phyloP scores from a whole-genome alignment of 2,329 filamentous ascomycete genomes.

The Fusarium albidum region DNA sequence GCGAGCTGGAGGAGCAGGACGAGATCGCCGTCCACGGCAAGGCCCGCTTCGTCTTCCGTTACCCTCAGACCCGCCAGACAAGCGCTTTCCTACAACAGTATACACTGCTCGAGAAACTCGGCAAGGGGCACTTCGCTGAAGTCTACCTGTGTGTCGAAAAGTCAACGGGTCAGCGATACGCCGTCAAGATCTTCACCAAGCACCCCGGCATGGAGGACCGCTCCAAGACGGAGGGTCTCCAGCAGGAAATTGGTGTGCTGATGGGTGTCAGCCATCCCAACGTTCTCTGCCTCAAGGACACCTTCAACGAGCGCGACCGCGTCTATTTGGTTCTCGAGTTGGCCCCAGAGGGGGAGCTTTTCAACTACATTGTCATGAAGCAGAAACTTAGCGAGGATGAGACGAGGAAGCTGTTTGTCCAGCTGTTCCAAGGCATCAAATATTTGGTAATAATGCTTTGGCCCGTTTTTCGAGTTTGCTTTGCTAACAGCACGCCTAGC shows the following conservation, averaged over 20 bases:
- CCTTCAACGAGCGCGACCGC: slow-evolving; percentile 88
- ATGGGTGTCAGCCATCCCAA: slow-evolving; percentile 98
- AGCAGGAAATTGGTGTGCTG: slow-evolving; percentile 95
- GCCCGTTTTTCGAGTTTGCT: not conserved
- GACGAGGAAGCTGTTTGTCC: slow-evolving; percentile 84
- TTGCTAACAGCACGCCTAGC: slow-evolving; percentile 60
- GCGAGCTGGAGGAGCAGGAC: slow-evolving; percentile 88
- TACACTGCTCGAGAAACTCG: slow-evolving; percentile 82
- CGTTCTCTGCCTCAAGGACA: slow-evolving; percentile 91
- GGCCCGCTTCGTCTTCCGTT: slow-evolving; percentile 90
- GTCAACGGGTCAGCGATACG: slow-evolving; percentile 80
- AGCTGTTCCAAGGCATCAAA: slow-evolving; percentile 93
- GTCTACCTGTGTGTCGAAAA: slow-evolving; percentile 93
- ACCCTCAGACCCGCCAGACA: slow-evolving; percentile 77
- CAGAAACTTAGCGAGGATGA: slow-evolving; percentile 87
- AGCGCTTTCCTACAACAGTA: slow-evolving; percentile 89
- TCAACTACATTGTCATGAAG: slow-evolving; percentile 93
- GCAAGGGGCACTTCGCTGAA: slow-evolving; percentile 94
- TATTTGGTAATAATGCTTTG: slow-evolving; percentile 75
- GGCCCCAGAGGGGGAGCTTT: slow-evolving; percentile 91
- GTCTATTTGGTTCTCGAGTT: slow-evolving; percentile 93
- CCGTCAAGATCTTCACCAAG: slow-evolving; percentile 95
- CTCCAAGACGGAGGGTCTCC: slow-evolving; percentile 83
- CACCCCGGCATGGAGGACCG: slow-evolving; percentile 82
- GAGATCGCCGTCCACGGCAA: slow-evolving; percentile 88